phyloP scores from a whole-genome alignment of 176 grass and related monocot genomes.

The Leersia perrieri region DNA sequence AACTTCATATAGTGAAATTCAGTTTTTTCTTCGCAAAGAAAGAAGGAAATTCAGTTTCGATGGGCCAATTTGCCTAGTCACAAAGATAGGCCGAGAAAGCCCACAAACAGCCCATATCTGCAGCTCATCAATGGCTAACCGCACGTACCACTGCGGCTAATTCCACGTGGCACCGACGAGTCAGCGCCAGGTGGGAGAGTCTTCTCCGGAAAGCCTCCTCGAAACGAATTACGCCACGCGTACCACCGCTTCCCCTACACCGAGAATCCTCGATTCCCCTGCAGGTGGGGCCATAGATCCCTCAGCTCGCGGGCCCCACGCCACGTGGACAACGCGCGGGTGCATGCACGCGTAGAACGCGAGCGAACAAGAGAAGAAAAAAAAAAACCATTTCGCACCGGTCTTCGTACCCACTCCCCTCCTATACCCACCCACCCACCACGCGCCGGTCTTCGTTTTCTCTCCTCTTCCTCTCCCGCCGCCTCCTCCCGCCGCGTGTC shows the following conservation, averaged over 20 bases:
- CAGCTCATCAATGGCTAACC: no score
- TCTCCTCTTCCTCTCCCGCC: not conserved
- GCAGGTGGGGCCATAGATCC: not conserved
- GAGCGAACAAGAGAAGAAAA: no score
- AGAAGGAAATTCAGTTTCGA: no score
- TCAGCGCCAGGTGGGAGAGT: constrained; percentile 14
- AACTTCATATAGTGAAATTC: no score
- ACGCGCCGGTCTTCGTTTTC: not conserved
- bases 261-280: not conserved
- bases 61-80: no score
- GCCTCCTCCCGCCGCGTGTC: not conserved
- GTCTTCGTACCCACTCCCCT: constrained; percentile 1
- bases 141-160: no score
- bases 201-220: not conserved
- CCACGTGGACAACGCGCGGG: not conserved
- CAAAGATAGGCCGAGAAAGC: no score
- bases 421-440: not conserved
- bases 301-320: not conserved
- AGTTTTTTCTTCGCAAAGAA: no score
- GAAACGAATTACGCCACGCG: not conserved
- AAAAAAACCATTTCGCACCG: constrained; percentile 15
- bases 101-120: no score
- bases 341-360: no score
- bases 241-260: not conserved
- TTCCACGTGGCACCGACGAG: not conserved